A percentile compares a stretch with the other conserved stretches of the same genome.
phyloP scores from a whole-genome alignment of 495 filamentous ascomycete genomes.

The Hyaloscypha finlandica region DNA sequence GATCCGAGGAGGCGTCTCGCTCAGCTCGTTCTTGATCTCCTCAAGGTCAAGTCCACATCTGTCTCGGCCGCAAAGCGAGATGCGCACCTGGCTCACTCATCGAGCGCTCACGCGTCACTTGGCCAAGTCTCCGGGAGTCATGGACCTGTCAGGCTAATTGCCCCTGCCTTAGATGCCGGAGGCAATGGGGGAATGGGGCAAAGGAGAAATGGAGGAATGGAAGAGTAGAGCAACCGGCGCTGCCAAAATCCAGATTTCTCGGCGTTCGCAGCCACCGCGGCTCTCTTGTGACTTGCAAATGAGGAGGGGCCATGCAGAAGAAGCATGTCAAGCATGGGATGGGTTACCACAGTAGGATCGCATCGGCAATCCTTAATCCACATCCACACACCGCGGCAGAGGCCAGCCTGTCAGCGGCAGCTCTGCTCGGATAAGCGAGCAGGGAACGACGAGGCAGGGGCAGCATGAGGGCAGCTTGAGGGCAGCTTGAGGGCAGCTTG shows the following conservation, averaged over 20 bases:
- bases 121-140: background rate
- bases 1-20: background rate
- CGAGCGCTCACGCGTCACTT: background rate
- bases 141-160: conserved; percentile 10
- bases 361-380: background rate
- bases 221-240: too few species aligned
- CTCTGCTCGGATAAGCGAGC: background rate
- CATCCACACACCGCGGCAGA: background rate
- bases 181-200: too few species aligned
- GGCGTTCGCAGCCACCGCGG: conserved; percentile 6
- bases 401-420: background rate
- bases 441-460: conserved; percentile 3
- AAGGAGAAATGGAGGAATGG: too few species aligned
- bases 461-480: too few species aligned
- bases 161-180: background rate
- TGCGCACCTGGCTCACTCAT: background rate
- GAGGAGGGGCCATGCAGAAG: background rate
- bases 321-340: background rate
- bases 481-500: too few species aligned
- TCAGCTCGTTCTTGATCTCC: background rate
- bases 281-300: conserved; percentile 14
- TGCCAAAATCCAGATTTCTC: background rate
- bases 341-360: background rate
- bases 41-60: background rate
- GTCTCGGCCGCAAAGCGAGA: background rate